Evolutionary conservation across 495 filamentous ascomycete species (phyloP), one percentile per base, ranked within the genome.

Genomic region (Cairneyella variabilis): DNA sequence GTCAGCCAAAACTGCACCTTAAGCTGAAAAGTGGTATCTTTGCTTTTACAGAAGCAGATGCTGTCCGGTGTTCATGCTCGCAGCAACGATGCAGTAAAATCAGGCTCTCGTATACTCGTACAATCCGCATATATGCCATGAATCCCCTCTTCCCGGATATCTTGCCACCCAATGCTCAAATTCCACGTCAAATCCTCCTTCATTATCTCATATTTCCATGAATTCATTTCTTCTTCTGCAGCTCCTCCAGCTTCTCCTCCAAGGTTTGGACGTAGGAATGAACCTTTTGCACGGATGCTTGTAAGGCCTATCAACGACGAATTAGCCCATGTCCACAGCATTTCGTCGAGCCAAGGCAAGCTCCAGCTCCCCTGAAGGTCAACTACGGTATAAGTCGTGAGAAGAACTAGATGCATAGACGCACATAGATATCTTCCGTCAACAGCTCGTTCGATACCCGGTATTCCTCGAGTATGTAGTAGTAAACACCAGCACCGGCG

Each of bases 371-470:
- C 8, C 27, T n/a, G 48, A 54, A 57, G 44, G 45, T 44, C 57
- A 54, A 36, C 47, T 51, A 41, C 38, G 28, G 23, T 41, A 49
- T 49, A 43, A 56, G 59, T 26, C 39, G 37, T 34, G 51, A 44
- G 28, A 58, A 30, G 42, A 53, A 46, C 23, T 44, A 56, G 25
- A 37, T 48, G 56, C 37, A 59, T 32, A 49, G 60, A 83, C 89
- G 66, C 82, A 97, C 93, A 72, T 88, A 88, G 68, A 98, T 96
- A 75, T 98, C 93, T 71, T 95, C 89, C 39, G 87, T 93, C 70
- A 98, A 72, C 66, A 96, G 79, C 71, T 96, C 89, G 69, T 97
- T 98, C 50, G 90, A 88, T 32, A 93, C 77, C 69, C 89, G 85
- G 70, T 97, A 97, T 68, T 98, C 91, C 64, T 89, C 84, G 51